These are phyloP conservation scores for Ogataea ramenticola DNA, from an alignment of 805 yeast species.

Conservation along the genomic window DNA sequence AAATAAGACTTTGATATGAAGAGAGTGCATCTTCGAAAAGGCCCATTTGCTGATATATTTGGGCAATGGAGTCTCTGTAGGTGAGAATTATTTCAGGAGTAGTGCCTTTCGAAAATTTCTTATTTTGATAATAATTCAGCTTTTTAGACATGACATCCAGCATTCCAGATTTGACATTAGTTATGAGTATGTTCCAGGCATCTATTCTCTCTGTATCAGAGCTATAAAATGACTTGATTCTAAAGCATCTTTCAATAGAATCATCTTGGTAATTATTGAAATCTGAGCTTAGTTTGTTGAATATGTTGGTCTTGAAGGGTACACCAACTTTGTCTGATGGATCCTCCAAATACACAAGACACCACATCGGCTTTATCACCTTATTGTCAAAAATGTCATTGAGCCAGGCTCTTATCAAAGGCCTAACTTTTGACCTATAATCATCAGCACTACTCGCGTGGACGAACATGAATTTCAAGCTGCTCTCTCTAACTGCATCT, in stretches of 20 bases:
- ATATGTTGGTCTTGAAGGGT: constrained; percentile 20
- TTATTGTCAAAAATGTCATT: constrained; percentile 30
- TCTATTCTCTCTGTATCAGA: constrained; percentile 36
- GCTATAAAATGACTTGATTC: constrained; percentile 29
- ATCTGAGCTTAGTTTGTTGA: constrained; percentile 24
- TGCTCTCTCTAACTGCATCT: constrained; percentile 23
- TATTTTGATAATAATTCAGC: constrained; percentile 30
- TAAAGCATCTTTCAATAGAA: constrained; percentile 30
- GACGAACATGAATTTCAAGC: constrained; percentile 63
- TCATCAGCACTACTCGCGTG: constrained; percentile 61
- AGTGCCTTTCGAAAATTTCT: constrained; percentile 2
- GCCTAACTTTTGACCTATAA: constrained; percentile 75
- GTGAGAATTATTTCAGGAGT: constrained; percentile 6
- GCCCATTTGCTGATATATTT: constrained; percentile 37
- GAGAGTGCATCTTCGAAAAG: constrained; percentile 54
- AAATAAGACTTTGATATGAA: constrained; percentile 40
- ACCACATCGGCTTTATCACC: constrained; percentile 50
- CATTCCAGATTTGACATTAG: constrained; percentile 40
- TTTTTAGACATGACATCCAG: constrained; percentile 47
- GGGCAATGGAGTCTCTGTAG: constrained; percentile 15
- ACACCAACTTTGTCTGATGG: constrained; percentile 14
- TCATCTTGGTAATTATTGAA: constrained; percentile 13
- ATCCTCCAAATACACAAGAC: constrained; percentile 43
- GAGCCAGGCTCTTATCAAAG: constrained; percentile 78
- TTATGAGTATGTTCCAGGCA: constrained; percentile 39